Conservation (phyloP, 75 land plant genomes). For the Selaginella moellendorffii region DNA sequence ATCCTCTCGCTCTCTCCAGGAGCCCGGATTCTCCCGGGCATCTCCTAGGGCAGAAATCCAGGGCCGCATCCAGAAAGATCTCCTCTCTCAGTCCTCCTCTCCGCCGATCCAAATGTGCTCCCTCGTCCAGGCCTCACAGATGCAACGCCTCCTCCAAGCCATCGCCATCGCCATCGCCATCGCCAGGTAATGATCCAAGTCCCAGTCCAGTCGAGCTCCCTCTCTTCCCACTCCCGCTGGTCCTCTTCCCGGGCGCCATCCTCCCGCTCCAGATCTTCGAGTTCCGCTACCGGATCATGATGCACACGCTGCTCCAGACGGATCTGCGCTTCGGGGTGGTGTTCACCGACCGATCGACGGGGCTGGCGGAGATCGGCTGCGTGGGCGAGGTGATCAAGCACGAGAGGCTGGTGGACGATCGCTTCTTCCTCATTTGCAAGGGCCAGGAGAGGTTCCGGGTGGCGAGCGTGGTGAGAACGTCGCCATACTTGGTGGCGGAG, state of each 20-base stretch:
- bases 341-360: slow-evolving; percentile 49
- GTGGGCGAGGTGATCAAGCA: slow-evolving; percentile 94
- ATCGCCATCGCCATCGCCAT: too few relatives aligned
- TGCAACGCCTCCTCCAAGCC: too few relatives aligned
- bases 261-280: slow-evolving; percentile 92
- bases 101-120: too few relatives aligned
- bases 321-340: slow-evolving; percentile 96
- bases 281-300: slow-evolving; percentile 97
- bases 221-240: slow-evolving; percentile 78
- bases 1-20: too few relatives aligned
- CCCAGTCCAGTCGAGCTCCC: slow-evolving; percentile 62
- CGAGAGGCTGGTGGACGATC: slow-evolving; percentile 85
- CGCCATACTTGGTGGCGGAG: slow-evolving; percentile 76
- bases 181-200: too few relatives aligned
- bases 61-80: too few relatives aligned
- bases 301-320: slow-evolving; percentile 94
- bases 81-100: too few relatives aligned
- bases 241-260: slow-evolving; percentile 90
- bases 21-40: too few relatives aligned
- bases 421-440: slow-evolving; percentile 92
- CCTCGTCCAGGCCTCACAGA: too few relatives aligned
- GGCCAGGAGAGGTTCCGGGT: slow-evolving; percentile 94
- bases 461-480: slow-evolving; percentile 37
- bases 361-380: slow-evolving; percentile 72
- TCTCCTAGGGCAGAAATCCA: too few relatives aligned